Percentiles rank a stretch among this genome's conserved stretches.
Conservation (phyloP, 2,329 filamentous ascomycete genomes). For the Pyrenophora teres region DNA sequence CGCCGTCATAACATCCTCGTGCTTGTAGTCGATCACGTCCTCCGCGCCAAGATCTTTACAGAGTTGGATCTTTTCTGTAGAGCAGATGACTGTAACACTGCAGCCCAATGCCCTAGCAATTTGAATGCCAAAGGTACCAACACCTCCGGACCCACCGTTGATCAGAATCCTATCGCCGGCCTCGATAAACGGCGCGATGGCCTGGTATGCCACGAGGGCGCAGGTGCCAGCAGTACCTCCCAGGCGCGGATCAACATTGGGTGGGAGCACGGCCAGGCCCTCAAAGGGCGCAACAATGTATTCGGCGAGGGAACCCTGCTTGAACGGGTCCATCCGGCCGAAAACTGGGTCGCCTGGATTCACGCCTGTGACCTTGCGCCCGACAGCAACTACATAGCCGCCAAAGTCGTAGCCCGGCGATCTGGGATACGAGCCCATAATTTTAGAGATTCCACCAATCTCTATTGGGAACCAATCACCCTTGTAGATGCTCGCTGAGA, state of each 20-base stretch:
- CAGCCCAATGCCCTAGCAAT: constrained; percentile 63
- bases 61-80: constrained; percentile 58
- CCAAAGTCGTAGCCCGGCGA: constrained; percentile 54
- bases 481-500: too few species aligned
- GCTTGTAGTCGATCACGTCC: constrained; percentile 63
- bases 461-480: too few species aligned
- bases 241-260: constrained; percentile 13
- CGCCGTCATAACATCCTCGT: constrained; percentile 50
- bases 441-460: not conserved
- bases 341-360: constrained; percentile 43
- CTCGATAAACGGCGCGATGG: constrained; percentile 29
- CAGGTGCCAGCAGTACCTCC: constrained; percentile 16
- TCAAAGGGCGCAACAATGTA: constrained; percentile 14
- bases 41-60: constrained; percentile 63
- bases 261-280: too few species aligned
- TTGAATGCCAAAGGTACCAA: constrained; percentile 63
- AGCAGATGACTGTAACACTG: constrained; percentile 62
- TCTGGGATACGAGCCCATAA: not conserved
- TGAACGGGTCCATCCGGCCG: constrained; percentile 28
- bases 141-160: constrained; percentile 65
- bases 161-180: constrained; percentile 59
- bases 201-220: constrained; percentile 41
- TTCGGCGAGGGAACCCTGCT: constrained; percentile 40
- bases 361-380: constrained; percentile 17
- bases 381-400: constrained; percentile 50